phyloP scores from a whole-genome alignment of 1,139 yeast species.

The Casaregolazyma suthepensis region DNA sequence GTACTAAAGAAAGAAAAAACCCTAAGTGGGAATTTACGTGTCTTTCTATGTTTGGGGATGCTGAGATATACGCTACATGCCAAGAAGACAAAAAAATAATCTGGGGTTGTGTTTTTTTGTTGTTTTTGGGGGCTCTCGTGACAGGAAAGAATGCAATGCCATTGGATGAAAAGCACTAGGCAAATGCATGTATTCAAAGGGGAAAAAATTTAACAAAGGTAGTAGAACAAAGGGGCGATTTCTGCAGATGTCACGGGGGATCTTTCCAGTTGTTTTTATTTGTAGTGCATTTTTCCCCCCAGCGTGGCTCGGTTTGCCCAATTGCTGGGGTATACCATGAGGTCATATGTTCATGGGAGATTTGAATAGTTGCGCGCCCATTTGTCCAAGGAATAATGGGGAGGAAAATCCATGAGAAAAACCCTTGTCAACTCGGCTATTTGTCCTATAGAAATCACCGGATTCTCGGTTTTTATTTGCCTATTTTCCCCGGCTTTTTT shows the following conservation, averaged over 20 bases:
- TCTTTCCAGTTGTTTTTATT: too few relatives aligned
- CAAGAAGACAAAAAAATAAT: neutral
- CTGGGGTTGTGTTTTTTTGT: neutral
- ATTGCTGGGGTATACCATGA: neutral
- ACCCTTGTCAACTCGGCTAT: neutral
- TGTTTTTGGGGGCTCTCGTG: neutral
- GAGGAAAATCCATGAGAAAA: neutral
- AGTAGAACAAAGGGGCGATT: neutral
- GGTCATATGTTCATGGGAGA: neutral
- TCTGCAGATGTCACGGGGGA: neutral
- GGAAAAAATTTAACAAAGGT: neutral
- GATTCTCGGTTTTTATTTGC: neutral
- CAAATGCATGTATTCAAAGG: neutral
- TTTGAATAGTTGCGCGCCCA: neutral
- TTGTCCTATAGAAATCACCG: neutral
- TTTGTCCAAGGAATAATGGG: neutral
- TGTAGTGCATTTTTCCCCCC: too few relatives aligned
- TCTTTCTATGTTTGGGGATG: neutral
- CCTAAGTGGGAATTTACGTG: neutral
- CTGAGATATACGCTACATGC: neutral
- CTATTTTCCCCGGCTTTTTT: neutral
- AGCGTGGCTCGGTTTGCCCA: neutral
- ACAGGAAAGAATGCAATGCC: neutral
- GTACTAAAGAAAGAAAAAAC: constrained; percentile 7
- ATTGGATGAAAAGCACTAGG: neutral